These are phyloP conservation scores for Tilletia setariae DNA, from an alignment of 1,284 basidiomycete species.

Conservation along the genomic window DNA sequence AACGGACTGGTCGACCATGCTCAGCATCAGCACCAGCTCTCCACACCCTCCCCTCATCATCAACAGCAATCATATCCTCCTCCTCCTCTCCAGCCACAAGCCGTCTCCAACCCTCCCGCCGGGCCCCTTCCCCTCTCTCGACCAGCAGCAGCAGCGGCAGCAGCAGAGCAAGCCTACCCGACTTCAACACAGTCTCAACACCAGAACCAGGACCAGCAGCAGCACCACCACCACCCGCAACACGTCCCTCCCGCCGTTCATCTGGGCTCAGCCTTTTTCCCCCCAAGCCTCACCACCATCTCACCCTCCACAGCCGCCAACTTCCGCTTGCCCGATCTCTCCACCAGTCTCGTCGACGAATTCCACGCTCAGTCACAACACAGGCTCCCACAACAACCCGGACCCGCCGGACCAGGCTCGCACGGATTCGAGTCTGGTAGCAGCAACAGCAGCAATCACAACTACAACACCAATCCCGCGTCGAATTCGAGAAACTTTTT, in stretches of 20 bases:
- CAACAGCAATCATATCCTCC: too few species aligned
- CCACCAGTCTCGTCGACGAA: slow-evolving; percentile 39
- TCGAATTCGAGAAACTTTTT: slow-evolving; percentile 6
- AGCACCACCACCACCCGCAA: neutral
- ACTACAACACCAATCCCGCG: too few species aligned
- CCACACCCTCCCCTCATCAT: neutral
- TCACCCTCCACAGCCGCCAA: slow-evolving; percentile 30
- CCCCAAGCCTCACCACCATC: slow-evolving; percentile 19
- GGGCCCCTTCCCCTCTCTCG: neutral
- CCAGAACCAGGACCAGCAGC: neutral
- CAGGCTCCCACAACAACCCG: neutral
- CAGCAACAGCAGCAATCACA: too few species aligned
- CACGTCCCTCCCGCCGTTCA: slow-evolving; percentile 16
- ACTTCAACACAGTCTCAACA: neutral
- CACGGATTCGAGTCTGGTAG: too few species aligned
- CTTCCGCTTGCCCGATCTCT: slow-evolving; percentile 37
- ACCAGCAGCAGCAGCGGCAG: neutral
- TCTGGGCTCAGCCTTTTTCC: slow-evolving; percentile 31
- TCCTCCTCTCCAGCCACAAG: too few species aligned
- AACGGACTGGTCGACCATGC: neutral
- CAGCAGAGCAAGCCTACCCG: neutral
- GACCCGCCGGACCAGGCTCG: too few species aligned
- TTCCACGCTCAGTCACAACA: slow-evolving; percentile 32
- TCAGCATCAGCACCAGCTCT: neutral
- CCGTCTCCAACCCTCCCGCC: neutral